Percentiles rank a stretch among this genome's conserved stretches.
Conservation (phyloP, 2,329 filamentous ascomycete genomes). For the Colletotrichum sp. region DNA sequence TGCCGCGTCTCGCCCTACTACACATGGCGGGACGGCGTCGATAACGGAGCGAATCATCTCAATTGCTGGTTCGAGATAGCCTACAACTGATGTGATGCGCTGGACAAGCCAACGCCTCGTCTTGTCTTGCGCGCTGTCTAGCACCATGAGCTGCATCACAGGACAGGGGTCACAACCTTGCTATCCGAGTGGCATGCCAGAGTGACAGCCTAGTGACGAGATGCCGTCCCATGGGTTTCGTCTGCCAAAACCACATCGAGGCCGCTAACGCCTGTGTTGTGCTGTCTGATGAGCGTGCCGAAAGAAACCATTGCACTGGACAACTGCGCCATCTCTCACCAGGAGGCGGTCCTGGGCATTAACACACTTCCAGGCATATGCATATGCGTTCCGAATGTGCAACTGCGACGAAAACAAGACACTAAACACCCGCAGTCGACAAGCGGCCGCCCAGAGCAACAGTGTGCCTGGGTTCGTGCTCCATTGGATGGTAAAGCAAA, state of each 20-base stretch:
- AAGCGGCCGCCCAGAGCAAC: constrained; percentile 1
- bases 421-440: not conserved
- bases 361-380: not conserved
- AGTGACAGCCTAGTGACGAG: not conserved
- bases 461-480: not conserved
- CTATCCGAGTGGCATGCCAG: not conserved
- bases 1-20: not conserved
- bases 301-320: not conserved
- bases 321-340: not conserved
- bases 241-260: not conserved
- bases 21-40: not conserved
- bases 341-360: not conserved
- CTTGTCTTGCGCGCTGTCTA: not conserved
- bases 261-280: not conserved
- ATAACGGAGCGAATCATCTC: not conserved
- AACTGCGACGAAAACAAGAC: constrained; percentile 10
- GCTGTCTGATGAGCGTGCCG: not conserved
- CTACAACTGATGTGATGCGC: not conserved
- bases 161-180: constrained; percentile 3
- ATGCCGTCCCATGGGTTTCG: constrained; percentile 8
- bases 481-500: constrained; percentile 19
- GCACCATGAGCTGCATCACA: not conserved
- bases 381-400: not conserved
- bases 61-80: not conserved
- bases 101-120: not conserved